These are phyloP conservation scores for Musa troglodytarum DNA, from an alignment of 176 grass and related monocot species.

Conservation along the genomic window DNA sequence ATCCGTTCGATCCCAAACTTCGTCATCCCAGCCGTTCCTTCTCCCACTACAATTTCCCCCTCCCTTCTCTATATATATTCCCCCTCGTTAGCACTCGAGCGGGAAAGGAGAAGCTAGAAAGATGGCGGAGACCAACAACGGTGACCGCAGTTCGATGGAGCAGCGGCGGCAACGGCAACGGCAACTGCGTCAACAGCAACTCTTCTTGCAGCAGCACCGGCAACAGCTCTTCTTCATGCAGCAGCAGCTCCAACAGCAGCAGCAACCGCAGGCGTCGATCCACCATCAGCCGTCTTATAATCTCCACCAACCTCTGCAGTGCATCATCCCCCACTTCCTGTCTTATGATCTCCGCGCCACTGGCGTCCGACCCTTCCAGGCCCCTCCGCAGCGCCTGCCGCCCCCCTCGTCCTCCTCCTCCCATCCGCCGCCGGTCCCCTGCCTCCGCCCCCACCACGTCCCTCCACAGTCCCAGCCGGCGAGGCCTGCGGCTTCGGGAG, in stretches of 20 bases:
- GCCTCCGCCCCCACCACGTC: conserved; percentile 17
- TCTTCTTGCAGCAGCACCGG: conserved; percentile 37
- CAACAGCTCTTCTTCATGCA: conserved; percentile 63
- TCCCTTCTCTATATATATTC: too few relatives aligned
- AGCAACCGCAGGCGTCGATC: neutral
- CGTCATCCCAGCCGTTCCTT: too few relatives aligned
- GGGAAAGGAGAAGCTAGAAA: too few relatives aligned
- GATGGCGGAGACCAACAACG: too few relatives aligned
- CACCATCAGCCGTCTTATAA: conserved; percentile 29
- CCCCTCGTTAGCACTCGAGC: too few relatives aligned
- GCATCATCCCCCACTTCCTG: conserved; percentile 85
- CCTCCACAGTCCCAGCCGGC: conserved; percentile 28
- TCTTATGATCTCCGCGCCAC: conserved; percentile 93
- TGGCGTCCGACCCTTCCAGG: conserved; percentile 46
- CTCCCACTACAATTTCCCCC: too few relatives aligned
- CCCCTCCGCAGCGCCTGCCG: neutral
- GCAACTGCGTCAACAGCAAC: conserved; percentile 10
- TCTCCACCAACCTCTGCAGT: conserved; percentile 31
- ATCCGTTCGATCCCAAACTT: too few relatives aligned
- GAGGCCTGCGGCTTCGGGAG: neutral
- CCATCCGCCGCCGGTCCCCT: conserved; percentile 2
- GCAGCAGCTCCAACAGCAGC: conserved; percentile 29
- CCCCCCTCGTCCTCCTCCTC: neutral
- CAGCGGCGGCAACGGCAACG: neutral
- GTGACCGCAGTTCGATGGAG: too few relatives aligned